Evolutionary conservation across 176 grass and related monocot genomes (phyloP).

Genomic region (Oryza australiensis): DNA sequence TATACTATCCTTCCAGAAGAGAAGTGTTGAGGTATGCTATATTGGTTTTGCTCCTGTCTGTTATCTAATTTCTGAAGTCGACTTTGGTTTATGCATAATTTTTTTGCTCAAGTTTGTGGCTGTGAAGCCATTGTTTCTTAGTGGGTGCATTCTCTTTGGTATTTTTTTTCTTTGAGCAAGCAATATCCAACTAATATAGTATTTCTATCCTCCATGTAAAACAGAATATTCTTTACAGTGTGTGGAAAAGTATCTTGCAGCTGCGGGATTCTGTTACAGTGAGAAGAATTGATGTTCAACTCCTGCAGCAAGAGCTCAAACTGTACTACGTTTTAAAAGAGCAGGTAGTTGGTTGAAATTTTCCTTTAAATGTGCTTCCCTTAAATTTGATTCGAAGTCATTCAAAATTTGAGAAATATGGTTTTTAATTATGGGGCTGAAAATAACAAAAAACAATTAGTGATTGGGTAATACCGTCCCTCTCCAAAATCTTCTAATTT

Average conservation of each 20-base stretch:
- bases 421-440: not conserved
- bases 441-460: not conserved
- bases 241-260: conserved; percentile 46
- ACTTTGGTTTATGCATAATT: not conserved
- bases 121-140: not conserved
- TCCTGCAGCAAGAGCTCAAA: conserved; percentile 49
- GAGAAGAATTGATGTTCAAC: conserved; percentile 47
- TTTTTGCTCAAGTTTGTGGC: not conserved
- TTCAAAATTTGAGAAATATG: not conserved
- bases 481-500: not conserved
- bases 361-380: not conserved
- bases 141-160: not conserved
- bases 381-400: not conserved
- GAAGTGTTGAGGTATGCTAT: conserved; percentile 49
- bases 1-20: conserved; percentile 44
- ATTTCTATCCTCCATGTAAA: conserved; percentile 20
- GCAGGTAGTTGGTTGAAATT: conserved; percentile 46
- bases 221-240: conserved; percentile 50
- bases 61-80: not conserved
- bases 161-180: not conserved
- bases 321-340: conserved; percentile 53
- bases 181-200: not conserved
- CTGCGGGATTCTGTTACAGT: conserved; percentile 42
- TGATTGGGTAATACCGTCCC: not conserved
- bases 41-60: not conserved